phyloP scores from a whole-genome alignment of 352 stramenopile genomes.

The Pythium brassicae region DNA sequence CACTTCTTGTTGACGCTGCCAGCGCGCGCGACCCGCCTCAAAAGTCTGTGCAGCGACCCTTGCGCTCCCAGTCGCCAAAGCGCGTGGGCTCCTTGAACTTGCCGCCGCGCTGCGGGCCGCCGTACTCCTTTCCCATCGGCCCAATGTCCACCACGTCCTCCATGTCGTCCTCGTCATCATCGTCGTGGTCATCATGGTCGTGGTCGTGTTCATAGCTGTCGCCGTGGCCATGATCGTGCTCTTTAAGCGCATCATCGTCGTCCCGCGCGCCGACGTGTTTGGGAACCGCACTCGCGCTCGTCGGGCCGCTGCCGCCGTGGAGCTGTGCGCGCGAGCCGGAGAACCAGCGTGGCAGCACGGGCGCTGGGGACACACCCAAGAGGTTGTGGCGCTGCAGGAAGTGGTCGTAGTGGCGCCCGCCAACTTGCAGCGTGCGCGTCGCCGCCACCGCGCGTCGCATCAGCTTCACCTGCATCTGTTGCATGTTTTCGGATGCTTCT shows the following conservation, averaged over 20 bases:
- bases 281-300: background rate
- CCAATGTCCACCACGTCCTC: conserved; percentile 94
- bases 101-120: conserved; percentile 91
- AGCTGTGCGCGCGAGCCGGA: conserved; percentile 21
- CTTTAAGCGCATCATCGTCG: conserved; percentile 2
- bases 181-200: conserved; percentile 25
- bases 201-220: conserved; percentile 23
- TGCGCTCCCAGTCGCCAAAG: conserved; percentile 98
- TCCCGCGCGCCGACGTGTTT: background rate
- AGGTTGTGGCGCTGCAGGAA: background rate
- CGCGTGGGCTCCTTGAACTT: conserved; percentile 93
- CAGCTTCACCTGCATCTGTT: too few relatives aligned
- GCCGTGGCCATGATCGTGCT: conserved; percentile 19
- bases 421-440: too few relatives aligned
- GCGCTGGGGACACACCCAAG: too few relatives aligned
- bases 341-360: conserved; percentile 15
- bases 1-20: too few relatives aligned
- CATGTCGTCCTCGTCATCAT: conserved; percentile 71
- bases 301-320: conserved; percentile 17
- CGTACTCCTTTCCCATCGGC: conserved; percentile 89
- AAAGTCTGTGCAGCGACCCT: conserved; percentile 96
- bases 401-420: too few relatives aligned
- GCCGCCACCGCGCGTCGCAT: too few relatives aligned
- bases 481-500: too few relatives aligned
- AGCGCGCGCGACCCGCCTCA: conserved; percentile 18